Conservation (phyloP, 2,329 filamentous ascomycete species). For the Exserohilum rostratum region DNA sequence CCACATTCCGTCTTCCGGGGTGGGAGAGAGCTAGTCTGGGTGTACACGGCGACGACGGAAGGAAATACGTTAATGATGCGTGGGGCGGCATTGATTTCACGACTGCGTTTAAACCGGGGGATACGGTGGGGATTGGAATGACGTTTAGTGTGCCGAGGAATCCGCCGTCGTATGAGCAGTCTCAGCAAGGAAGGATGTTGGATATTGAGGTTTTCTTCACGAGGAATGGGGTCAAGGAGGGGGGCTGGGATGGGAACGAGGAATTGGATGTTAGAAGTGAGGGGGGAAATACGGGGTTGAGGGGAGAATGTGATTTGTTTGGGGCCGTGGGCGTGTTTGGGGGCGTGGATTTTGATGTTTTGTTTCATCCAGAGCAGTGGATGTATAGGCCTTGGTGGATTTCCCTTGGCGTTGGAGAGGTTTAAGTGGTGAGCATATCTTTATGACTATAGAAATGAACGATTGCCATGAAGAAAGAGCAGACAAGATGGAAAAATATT, state of each 20-base stretch:
- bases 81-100: conserved; percentile 76
- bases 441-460: too few relatives aligned
- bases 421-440: too few relatives aligned
- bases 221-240: conserved; percentile 64
- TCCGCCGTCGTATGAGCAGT: conserved; percentile 43
- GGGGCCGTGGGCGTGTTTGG: conserved; percentile 75
- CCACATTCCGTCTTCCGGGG: conserved; percentile 76
- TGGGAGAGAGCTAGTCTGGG: conserved; percentile 79
- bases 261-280: conserved; percentile 71
- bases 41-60: conserved; percentile 81
- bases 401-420: too few relatives aligned
- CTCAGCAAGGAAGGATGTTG: conserved; percentile 40
- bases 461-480: too few relatives aligned
- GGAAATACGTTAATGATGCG: conserved; percentile 75
- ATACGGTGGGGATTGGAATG: conserved; percentile 76
- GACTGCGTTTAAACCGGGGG: conserved; percentile 65
- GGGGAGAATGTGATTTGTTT: conserved; percentile 73
- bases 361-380: conserved; percentile 67
- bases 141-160: conserved; percentile 56
- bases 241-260: conserved; percentile 76
- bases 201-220: conserved; percentile 73
- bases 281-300: conserved; percentile 67
- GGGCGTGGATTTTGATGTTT: conserved; percentile 69
- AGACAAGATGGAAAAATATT: not conserved
- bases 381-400: conserved; percentile 49